phyloP scores from a whole-genome alignment of 2,329 filamentous ascomycete species.

The Talaromyces funiculosus region DNA sequence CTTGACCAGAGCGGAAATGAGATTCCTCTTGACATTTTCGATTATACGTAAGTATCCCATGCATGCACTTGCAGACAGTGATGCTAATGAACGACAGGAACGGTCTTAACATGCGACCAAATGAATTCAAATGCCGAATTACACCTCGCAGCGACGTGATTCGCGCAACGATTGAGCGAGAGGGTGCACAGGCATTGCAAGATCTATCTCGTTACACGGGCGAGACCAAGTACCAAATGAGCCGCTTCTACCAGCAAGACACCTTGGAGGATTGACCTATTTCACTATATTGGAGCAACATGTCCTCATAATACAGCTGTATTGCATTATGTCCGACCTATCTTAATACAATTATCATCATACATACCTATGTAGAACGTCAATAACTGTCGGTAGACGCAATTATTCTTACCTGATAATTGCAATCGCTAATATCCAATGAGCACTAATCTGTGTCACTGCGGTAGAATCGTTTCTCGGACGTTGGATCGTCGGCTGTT shows the following conservation, averaged over 20 bases:
- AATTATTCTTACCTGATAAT: too few species aligned
- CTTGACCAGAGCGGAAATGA: background rate
- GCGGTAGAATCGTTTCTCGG: background rate
- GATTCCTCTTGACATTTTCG: background rate
- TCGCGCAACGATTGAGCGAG: conserved; percentile 46
- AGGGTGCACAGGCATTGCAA: conserved; percentile 49
- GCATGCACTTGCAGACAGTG: background rate
- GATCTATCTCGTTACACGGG: conserved; percentile 51
- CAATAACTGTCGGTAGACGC: too few species aligned
- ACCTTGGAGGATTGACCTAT: background rate
- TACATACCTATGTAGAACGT: too few species aligned
- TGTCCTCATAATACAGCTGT: background rate
- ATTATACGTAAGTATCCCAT: background rate
- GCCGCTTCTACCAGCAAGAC: conserved; percentile 43
- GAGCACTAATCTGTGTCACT: background rate
- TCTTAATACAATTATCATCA: background rate
- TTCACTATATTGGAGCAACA: background rate
- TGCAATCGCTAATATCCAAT: background rate
- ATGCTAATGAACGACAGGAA: background rate
- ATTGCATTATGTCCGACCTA: background rate
- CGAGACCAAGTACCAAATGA: conserved; percentile 55
- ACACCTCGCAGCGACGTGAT: conserved; percentile 47
- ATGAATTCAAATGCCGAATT: conserved; percentile 49
- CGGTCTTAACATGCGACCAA: background rate
- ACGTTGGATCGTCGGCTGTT: background rate